Evolutionary conservation across 805 yeast genomes (phyloP).

Genomic region (Isabelozyma pseudorhagii): DNA sequence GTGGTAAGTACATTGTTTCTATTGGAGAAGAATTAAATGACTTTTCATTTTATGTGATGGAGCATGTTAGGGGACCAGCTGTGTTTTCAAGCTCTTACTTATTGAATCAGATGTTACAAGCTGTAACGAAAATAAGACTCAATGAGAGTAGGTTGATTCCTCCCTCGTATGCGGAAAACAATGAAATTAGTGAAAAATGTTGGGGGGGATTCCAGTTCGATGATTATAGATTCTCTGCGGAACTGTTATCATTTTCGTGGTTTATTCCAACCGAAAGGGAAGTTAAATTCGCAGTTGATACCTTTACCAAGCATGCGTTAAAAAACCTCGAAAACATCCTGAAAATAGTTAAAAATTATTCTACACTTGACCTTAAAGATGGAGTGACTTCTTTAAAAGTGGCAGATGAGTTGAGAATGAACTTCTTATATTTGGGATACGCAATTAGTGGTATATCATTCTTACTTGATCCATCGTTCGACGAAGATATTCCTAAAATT

Average conservation of each 20-base stretch:
- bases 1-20: slow-evolving; percentile 49
- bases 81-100: slow-evolving; percentile 59
- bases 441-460: slow-evolving; percentile 67
- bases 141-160: slow-evolving; percentile 53
- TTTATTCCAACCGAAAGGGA: slow-evolving; percentile 60
- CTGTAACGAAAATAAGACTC: slow-evolving; percentile 60
- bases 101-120: slow-evolving; percentile 62
- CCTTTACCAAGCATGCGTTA: slow-evolving; percentile 49
- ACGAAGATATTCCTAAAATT: slow-evolving; percentile 42
- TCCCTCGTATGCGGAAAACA: slow-evolving; percentile 35
- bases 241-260: slow-evolving; percentile 66
- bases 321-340: slow-evolving; percentile 44
- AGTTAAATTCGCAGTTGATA: slow-evolving; percentile 55
- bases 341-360: slow-evolving; percentile 23
- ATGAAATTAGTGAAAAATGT: slow-evolving; percentile 45
- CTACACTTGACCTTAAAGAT: slow-evolving; percentile 11
- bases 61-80: slow-evolving; percentile 59
- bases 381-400: slow-evolving; percentile 21
- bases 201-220: slow-evolving; percentile 79
- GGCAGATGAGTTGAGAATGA: slow-evolving; percentile 54
- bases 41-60: slow-evolving; percentile 44
- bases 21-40: slow-evolving; percentile 45
- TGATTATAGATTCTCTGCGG: slow-evolving; percentile 43
- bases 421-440: slow-evolving; percentile 56
- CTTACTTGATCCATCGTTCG: slow-evolving; percentile 70